Percentiles rank a stretch among this genome's conserved stretches.
phyloP scores from a whole-genome alignment of 106 monocot genomes.

The Agapanthus africanus region DNA sequence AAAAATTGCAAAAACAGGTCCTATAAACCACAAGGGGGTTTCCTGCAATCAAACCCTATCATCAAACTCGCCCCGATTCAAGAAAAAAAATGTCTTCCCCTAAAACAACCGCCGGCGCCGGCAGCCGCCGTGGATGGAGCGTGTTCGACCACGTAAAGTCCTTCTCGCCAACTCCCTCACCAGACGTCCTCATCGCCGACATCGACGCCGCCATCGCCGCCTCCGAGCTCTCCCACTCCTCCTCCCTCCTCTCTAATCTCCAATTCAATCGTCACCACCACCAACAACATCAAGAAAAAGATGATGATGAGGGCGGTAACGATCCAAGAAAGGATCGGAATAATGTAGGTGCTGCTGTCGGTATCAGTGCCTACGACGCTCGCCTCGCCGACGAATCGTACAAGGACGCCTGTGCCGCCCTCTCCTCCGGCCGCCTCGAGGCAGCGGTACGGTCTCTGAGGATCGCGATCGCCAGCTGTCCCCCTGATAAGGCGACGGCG shows the following conservation, averaged over 20 bases:
- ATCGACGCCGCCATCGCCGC: conserved; percentile 21
- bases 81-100: too few relatives aligned
- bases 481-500: conserved; percentile 14
- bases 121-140: too few relatives aligned
- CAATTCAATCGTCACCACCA: background rate
- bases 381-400: conserved; percentile 18
- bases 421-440: conserved; percentile 11
- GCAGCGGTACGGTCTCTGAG: conserved; percentile 10
- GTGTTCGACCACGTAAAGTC: conserved; percentile 18
- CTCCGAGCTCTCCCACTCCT: conserved; percentile 12
- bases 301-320: background rate
- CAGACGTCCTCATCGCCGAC: conserved; percentile 19
- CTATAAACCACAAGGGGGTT: too few relatives aligned
- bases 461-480: conserved; percentile 16
- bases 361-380: background rate
- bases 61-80: too few relatives aligned
- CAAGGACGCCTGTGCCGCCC: conserved; percentile 16
- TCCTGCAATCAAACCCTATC: too few relatives aligned
- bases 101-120: too few relatives aligned
- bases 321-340: background rate
- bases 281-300: background rate
- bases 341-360: background rate
- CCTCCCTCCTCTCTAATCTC: conserved; percentile 3
- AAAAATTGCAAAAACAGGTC: too few relatives aligned
- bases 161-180: conserved; percentile 14